These are phyloP conservation scores for Plasmodium adleri DNA, from an alignment of 169 alveolate genomes.

Conservation along the genomic window DNA sequence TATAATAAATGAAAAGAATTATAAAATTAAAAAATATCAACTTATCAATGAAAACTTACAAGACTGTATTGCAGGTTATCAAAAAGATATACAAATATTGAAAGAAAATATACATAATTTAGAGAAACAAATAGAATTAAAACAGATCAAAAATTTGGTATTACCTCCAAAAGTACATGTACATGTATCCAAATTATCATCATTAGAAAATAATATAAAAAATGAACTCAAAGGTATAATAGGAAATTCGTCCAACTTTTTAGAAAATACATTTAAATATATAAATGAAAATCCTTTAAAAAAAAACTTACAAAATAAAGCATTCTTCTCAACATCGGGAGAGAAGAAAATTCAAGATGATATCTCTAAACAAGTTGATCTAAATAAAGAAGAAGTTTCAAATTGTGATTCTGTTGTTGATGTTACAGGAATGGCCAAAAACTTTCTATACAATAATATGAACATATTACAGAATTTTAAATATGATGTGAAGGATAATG, in stretches of 20 bases:
- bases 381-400: conserved; percentile 3
- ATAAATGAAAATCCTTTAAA: conserved; percentile 72
- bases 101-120: conserved; percentile 75
- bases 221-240: conserved; percentile 64
- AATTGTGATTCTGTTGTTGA: conserved; percentile 16
- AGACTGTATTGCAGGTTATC: conserved; percentile 20
- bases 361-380: background rate
- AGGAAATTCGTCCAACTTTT: conserved; percentile 73
- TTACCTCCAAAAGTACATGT: conserved; percentile 67
- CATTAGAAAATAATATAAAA: conserved; percentile 74
- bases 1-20: conserved; percentile 65
- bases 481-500: conserved; percentile 8
- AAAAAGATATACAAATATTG: conserved; percentile 24
- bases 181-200: conserved; percentile 33
- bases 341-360: conserved; percentile 26
- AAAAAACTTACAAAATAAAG: conserved; percentile 60
- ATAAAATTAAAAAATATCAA: conserved; percentile 47
- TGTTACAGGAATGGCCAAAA: conserved; percentile 56
- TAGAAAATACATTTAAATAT: conserved; percentile 76
- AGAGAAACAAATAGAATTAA: conserved; percentile 58
- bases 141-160: conserved; percentile 37
- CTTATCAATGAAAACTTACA: conserved; percentile 21
- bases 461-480: conserved; percentile 41
- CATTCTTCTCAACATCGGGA: conserved; percentile 43
- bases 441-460: conserved; percentile 67